These are phyloP conservation scores for Trametes coccinea DNA, from an alignment of 768 basidiomycete genomes.

Conservation along the genomic window DNA sequence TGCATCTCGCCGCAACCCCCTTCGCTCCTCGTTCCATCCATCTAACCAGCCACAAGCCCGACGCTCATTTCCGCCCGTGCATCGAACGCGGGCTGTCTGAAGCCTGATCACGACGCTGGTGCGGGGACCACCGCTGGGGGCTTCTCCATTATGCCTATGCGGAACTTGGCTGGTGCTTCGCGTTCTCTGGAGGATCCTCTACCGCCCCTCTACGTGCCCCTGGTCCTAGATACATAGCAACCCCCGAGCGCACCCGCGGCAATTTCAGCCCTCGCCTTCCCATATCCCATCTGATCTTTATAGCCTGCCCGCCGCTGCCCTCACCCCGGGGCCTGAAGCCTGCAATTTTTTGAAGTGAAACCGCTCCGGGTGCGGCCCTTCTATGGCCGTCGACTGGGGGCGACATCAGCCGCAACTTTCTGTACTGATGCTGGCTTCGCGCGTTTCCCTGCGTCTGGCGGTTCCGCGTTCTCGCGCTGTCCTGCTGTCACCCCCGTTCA, in stretches of 20 bases:
- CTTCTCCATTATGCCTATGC: slow-evolving; percentile 4
- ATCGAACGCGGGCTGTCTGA: background rate
- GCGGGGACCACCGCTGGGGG: background rate
- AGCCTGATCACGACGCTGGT: background rate
- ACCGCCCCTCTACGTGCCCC: slow-evolving; percentile 10
- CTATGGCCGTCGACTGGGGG: background rate
- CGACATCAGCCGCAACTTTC: background rate
- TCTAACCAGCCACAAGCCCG: background rate
- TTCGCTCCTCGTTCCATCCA: no score
- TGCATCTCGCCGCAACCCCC: no score
- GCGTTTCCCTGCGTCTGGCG: background rate
- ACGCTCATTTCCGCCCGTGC: slow-evolving; percentile 7
- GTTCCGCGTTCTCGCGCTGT: background rate
- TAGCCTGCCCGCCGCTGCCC: no score
- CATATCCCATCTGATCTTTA: no score
- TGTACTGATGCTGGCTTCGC: background rate
- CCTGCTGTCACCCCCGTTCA: background rate
- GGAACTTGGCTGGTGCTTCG: background rate
- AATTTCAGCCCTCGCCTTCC: no score
- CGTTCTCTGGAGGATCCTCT: slow-evolving; percentile 12
- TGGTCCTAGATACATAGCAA: background rate
- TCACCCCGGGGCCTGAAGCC: no score
- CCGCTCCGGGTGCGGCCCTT: background rate
- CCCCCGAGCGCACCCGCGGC: background rate
- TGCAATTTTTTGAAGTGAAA: background rate